These are phyloP conservation scores for Alternaria sp. DNA, from an alignment of 2,329 filamentous ascomycete species.

Conservation along the genomic window DNA sequence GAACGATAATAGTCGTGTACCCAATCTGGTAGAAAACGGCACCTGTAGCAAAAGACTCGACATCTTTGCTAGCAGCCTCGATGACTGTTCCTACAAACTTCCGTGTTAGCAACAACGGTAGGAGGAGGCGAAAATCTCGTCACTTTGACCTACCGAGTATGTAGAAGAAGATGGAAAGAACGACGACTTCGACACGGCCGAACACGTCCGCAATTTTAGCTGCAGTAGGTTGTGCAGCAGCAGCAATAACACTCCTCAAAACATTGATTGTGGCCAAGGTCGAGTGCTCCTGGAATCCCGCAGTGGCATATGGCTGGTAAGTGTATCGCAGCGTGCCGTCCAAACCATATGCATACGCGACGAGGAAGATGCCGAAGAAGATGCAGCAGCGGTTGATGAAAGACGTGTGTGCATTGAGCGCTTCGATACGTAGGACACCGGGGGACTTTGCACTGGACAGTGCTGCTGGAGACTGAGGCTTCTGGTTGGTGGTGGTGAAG, in stretches of 20 bases:
- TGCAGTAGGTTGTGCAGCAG: conserved; percentile 62
- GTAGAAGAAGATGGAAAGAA: conserved; percentile 66
- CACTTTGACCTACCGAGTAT: conserved; percentile 42
- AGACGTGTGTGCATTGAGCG: conserved; percentile 63
- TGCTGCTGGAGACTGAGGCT: neutral
- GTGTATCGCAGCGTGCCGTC: conserved; percentile 59
- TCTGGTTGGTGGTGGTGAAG: neutral
- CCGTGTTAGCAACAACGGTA: neutral
- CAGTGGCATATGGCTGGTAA: conserved; percentile 62
- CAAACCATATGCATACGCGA: conserved; percentile 71
- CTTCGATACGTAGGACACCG: conserved; percentile 69
- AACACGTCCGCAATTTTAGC: conserved; percentile 71
- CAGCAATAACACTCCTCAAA: conserved; percentile 64
- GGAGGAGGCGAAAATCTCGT: neutral
- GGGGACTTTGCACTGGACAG: conserved; percentile 52
- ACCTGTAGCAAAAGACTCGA: conserved; percentile 64
- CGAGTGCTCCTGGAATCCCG: conserved; percentile 62
- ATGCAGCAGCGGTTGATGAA: conserved; percentile 63
- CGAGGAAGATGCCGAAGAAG: conserved; percentile 69
- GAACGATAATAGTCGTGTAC: conserved; percentile 68
- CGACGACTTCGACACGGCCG: conserved; percentile 67
- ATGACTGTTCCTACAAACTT: conserved; percentile 57
- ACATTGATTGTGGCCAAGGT: conserved; percentile 60
- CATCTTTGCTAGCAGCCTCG: conserved; percentile 61
- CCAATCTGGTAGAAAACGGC: conserved; percentile 49